A percentile compares a stretch with the other conserved stretches of the same genome.
Evolutionary conservation across 192 early-diverging fungal genomes (phyloP).

Genomic region (Pilaira anomala): DNA sequence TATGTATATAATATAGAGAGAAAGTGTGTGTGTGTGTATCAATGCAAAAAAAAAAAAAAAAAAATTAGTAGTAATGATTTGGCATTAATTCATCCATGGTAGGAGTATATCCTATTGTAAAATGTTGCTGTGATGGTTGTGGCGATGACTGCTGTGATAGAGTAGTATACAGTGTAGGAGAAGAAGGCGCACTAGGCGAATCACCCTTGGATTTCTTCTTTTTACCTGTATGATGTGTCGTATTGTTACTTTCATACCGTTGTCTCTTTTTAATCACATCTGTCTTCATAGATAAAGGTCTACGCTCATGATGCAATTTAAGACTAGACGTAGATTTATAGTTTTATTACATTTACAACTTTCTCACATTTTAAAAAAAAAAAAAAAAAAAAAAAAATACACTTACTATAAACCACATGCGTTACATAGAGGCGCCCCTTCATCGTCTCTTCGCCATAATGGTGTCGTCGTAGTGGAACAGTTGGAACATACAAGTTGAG

Average conservation of each 20-base stretch:
- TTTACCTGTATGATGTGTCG: not conserved
- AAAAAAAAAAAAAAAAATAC: no score
- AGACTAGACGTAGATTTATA: slow-evolving; percentile 2
- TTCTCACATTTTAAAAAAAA: no score
- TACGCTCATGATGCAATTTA: slow-evolving; percentile 29
- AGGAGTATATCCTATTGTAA: not conserved
- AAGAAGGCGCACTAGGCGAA: not conserved
- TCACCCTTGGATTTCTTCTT: not conserved
- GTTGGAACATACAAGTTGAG: slow-evolving; percentile 58
- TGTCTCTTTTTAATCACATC: slow-evolving; percentile 34
- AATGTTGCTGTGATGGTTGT: not conserved
- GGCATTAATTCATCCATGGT: slow-evolving; percentile 1
- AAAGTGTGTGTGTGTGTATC: not conserved
- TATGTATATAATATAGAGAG: not conserved
- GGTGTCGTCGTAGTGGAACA: slow-evolving; percentile 83
- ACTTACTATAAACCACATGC: slow-evolving; percentile 52
- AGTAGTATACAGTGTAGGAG: not conserved
- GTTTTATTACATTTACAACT: no score
- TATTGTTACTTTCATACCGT: slow-evolving; percentile 24
- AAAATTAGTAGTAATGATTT: not conserved
- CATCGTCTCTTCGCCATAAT: slow-evolving; percentile 80
- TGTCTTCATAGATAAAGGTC: slow-evolving; percentile 32
- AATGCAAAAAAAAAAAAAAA: not conserved
- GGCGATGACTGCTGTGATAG: not conserved
- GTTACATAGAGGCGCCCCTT: slow-evolving; percentile 52